Conservation (phyloP, 371 early-diverging fungal genomes). For the Saksenaea oblongispora region DNA sequence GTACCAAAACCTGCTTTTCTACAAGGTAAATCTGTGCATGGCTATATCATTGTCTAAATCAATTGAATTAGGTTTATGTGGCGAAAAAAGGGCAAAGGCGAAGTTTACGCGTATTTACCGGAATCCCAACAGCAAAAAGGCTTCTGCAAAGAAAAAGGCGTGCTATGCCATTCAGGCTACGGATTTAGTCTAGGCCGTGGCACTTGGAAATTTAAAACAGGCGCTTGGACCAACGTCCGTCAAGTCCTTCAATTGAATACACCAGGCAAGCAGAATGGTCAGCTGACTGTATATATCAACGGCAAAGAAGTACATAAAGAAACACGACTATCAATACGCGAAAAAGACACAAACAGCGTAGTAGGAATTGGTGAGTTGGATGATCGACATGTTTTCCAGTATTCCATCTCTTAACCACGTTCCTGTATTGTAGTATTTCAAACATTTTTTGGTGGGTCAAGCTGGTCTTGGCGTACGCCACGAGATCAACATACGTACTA, state of each 20-base stretch:
- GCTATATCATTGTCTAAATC: neutral
- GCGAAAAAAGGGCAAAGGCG: conserved; percentile 57
- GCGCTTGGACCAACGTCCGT: conserved; percentile 56
- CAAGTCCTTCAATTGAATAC: conserved; percentile 63
- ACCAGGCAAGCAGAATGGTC: conserved; percentile 49
- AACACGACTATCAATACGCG: conserved; percentile 23
- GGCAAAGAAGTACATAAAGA: conserved; percentile 30
- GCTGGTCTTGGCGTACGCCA: conserved; percentile 48
- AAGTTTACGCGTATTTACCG: conserved; percentile 66
- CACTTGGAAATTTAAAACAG: conserved; percentile 49
- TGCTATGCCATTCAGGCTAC: conserved; percentile 60
- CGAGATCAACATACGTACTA: conserved; percentile 53
- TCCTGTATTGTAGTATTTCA: conserved; percentile 25
- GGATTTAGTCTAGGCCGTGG: conserved; percentile 70
- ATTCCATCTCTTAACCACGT: neutral
- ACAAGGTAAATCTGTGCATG: conserved; percentile 28
- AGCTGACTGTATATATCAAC: conserved; percentile 41
- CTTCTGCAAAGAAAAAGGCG: conserved; percentile 44
- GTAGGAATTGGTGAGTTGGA: conserved; percentile 2
- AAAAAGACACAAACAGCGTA: conserved; percentile 20
- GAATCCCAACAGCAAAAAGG: conserved; percentile 39
- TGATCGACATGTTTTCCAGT: too few species aligned
- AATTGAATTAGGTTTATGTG: conserved; percentile 56
- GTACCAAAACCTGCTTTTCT: conserved; percentile 61
- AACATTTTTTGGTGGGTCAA: conserved; percentile 63